Percentiles rank a stretch among this genome's conserved stretches.
These are phyloP conservation scores for Zangia roseola DNA, from an alignment of 768 basidiomycete species.

Conservation along the genomic window DNA sequence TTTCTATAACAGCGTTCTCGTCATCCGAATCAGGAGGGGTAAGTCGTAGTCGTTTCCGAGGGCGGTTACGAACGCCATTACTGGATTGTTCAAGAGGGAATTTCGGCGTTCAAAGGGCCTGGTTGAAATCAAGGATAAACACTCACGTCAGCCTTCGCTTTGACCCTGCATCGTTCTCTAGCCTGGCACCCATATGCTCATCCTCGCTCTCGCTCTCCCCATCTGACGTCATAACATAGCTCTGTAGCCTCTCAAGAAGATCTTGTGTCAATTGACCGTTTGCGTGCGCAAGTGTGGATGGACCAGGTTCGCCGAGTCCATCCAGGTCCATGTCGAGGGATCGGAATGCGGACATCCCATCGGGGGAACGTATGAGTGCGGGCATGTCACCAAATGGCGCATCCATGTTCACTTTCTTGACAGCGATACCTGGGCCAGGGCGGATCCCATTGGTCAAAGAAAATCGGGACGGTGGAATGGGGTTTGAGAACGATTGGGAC, in stretches of 20 bases:
- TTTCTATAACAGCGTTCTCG: slow-evolving; percentile 25
- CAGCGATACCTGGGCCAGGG: slow-evolving; percentile 1
- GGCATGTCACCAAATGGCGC: slow-evolving; percentile 62
- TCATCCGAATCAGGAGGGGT: slow-evolving; percentile 40
- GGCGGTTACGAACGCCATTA: slow-evolving; percentile 37
- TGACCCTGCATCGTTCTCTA: slow-evolving; percentile 44
- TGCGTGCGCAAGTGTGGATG: slow-evolving; percentile 33
- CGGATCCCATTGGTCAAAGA: slow-evolving; percentile 21
- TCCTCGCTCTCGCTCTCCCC: slow-evolving; percentile 41
- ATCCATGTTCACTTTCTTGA: slow-evolving; percentile 33
- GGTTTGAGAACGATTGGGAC: slow-evolving; percentile 5
- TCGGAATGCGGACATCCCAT: slow-evolving; percentile 70
- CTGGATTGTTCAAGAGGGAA: slow-evolving; percentile 7
- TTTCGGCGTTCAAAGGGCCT: neutral
- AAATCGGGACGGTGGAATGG: slow-evolving; percentile 5
- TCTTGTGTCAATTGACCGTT: slow-evolving; percentile 26
- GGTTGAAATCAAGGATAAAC: slow-evolving; percentile 1
- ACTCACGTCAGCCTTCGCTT: slow-evolving; percentile 54
- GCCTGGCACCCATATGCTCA: slow-evolving; percentile 21
- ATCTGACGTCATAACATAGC: slow-evolving; percentile 19
- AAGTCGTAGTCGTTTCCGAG: slow-evolving; percentile 62
- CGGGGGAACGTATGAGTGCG: slow-evolving; percentile 66
- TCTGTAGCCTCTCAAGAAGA: slow-evolving; percentile 19
- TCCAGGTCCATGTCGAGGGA: slow-evolving; percentile 57
- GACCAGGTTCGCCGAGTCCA: slow-evolving; percentile 33